Base-by-base conservation (phyloP, 2,329 filamentous ascomycete species). In the Aspergillus ochraceus region DNA sequence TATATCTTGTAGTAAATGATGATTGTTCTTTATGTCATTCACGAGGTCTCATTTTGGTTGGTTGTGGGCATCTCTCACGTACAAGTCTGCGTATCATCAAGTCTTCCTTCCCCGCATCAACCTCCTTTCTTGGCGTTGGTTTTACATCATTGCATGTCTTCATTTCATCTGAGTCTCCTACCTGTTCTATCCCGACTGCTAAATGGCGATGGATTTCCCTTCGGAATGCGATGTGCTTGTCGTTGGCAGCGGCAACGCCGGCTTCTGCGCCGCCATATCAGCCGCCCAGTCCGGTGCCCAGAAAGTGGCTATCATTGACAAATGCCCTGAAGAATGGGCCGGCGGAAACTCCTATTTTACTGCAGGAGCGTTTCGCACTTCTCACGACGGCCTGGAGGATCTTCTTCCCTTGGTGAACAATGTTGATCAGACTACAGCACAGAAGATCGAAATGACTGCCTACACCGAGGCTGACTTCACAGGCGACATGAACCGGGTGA, bases 261-360 rank as follows among this genome's bases (percentile, higher is more conserved):
- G 87, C 14, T 85, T 88, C 72, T 81, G 77, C 11, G 82, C 87
- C 3, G 86, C 86, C 9, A 77, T 84, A 8, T 82, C 85, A 0
- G 86, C 87, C 2, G 77, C 79, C 1, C 73, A 86, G 49, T 58
- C 54, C 8, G 62, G 60, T 42, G 60, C 64, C 6, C 22, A 49
- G 5, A 54, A 39, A 9, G 81, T 88, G 3, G 67, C 87, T 0
- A 70, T 89, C 14, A 78, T 89, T 56, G 87, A 89, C 65, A 87
- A 86, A 70, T 83, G 81, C 47, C 85, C 86, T 0, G 67, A 80
- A 55, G 71, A 78, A 5, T 88, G 85, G 83, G 84, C 81, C 0
- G 87, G 87, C 12, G 87, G 87, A 1, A 89, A 89, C 67, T 80
- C 81, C 0, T 88, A 83, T 67, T 89, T 88, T 74, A 89, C 87